Base-by-base conservation (phyloP, 805 yeast species). In the Yarrowia sp. region DNA sequence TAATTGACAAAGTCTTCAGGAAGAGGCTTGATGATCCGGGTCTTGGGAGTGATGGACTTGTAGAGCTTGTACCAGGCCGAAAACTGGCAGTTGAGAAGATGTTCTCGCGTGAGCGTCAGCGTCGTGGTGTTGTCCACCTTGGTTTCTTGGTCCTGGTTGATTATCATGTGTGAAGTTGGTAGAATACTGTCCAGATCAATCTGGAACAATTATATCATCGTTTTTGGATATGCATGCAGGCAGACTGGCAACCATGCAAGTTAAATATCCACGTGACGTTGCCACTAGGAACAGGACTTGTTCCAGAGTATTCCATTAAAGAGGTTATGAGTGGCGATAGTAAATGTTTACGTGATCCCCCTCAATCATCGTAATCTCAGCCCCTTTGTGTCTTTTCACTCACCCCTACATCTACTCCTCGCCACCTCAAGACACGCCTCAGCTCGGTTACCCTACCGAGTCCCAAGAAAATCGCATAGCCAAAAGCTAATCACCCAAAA, bases 41-140 rank as follows among this genome's bases (percentile, higher is more conserved):
- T 75, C 64, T 79, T 79, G 1, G 91, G 86, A 0, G 81, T 76
- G 64, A 82, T 73, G 5, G 75, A 71, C 65, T 78, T 76, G 70
- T 85, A 87, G 38, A 73, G 70, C 5, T 78, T 72, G 70, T 86
- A 82, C 96, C 96, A 89, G 4, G 76, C 70, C 0, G 89, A 82
- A 68, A 80, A 85, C 14, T 80, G 73, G 67, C 89, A 85, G 72
- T 81, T 80, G 48, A 80, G 69, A 14, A 86, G 73, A 43, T 85
- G 85, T 19, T 64, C 61, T 12, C 46, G 54, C 6, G 64, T 46
- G n/a, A 61, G 40, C 5, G 49, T 58, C n/a, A 58, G 41, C 3
- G 44, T 26, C 24, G 44, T 54, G 19, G 46, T 24, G 4, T 54
- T 46, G 17, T 54, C 61, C 6, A 38, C 26, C 35, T 54, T 38